Percentiles rank a stretch among this genome's conserved stretches.
Evolutionary conservation across 352 stramenopile genomes (phyloP).

Genomic region (Phytophthora uliginosa): DNA sequence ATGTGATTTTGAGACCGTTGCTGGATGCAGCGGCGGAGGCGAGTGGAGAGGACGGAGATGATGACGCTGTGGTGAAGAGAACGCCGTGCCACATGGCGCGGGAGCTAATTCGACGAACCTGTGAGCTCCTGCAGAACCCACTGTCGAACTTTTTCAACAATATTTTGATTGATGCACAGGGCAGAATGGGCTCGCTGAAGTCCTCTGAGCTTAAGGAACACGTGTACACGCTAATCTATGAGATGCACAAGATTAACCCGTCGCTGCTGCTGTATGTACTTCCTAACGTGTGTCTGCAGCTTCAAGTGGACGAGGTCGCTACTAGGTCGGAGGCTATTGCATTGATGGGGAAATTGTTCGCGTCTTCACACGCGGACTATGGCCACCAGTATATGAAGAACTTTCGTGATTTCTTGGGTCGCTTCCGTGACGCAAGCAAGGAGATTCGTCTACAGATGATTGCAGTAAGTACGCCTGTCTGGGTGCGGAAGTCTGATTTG

Average conservation of each 20-base stretch:
- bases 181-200: slow-evolving; percentile 20
- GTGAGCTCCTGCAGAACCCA: slow-evolving; percentile 70
- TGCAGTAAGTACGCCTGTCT: slow-evolving; percentile 74
- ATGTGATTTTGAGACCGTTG: slow-evolving; percentile 70
- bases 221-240: slow-evolving; percentile 86
- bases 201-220: slow-evolving; percentile 80
- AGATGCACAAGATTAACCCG: slow-evolving; percentile 86
- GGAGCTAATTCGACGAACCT: slow-evolving; percentile 80
- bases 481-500: slow-evolving; percentile 76
- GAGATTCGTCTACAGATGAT: slow-evolving; percentile 91
- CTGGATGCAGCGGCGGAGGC: slow-evolving; percentile 32
- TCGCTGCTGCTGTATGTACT: slow-evolving; percentile 83
- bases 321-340: slow-evolving; percentile 83
- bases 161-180: slow-evolving; percentile 70
- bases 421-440: slow-evolving; percentile 90
- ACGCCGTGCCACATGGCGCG: slow-evolving; percentile 71
- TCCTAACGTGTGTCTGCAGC: slow-evolving; percentile 88
- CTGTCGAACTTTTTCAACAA: slow-evolving; percentile 88
- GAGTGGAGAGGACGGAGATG: background rate
- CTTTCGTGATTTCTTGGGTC: slow-evolving; percentile 87
- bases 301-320: slow-evolving; percentile 88
- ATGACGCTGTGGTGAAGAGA: slow-evolving; percentile 18
- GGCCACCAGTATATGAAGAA: slow-evolving; percentile 84
- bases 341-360: slow-evolving; percentile 85
- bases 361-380: slow-evolving; percentile 78